Evolutionary conservation across 306 rosid genomes (phyloP).

Genomic region (Mucuna pruriens): DNA sequence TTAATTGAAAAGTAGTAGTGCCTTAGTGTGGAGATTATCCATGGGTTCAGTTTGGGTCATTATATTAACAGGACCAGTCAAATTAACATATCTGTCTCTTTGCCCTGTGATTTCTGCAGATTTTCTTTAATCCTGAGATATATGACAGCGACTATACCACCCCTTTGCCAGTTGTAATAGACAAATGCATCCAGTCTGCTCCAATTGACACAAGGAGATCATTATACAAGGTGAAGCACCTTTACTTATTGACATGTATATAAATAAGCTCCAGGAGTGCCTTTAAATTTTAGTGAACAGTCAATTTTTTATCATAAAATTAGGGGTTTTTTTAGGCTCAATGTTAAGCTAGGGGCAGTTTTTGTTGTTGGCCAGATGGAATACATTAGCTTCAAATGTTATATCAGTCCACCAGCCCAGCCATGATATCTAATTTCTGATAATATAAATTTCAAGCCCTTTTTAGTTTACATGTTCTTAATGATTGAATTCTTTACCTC

Average conservation of each 20-base stretch:
- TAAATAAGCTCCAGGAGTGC: slow-evolving; percentile 18
- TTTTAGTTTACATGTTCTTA: background rate
- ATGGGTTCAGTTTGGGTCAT: slow-evolving; percentile 22
- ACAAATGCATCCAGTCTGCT: slow-evolving; percentile 97
- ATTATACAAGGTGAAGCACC: slow-evolving; percentile 78
- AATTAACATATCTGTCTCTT: slow-evolving; percentile 1
- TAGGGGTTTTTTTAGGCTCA: slow-evolving; percentile 14
- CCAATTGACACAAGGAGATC: slow-evolving; percentile 99
- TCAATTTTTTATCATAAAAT: background rate
- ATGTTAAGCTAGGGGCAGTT: slow-evolving; percentile 2
- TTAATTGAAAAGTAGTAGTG: slow-evolving; percentile 30
- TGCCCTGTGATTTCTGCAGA: slow-evolving; percentile 53
- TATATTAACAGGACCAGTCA: slow-evolving; percentile 3
- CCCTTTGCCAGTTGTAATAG: slow-evolving; percentile 90
- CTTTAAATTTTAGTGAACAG: background rate
- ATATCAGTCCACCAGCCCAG: slow-evolving; percentile 9
- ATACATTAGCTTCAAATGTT: background rate
- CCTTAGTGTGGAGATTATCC: slow-evolving; percentile 15
- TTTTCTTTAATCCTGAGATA: slow-evolving; percentile 98
- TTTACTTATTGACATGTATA: slow-evolving; percentile 5
- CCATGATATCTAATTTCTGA: slow-evolving; percentile 7
- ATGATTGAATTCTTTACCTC: background rate
- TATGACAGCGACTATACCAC: slow-evolving; percentile 80
- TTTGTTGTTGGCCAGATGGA: slow-evolving; percentile 28
- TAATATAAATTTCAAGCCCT: slow-evolving; percentile 2